Evolutionary conservation across 495 filamentous ascomycete genomes (phyloP), one percentile per base, ranked within the genome.

Genomic region (Aspergillus haitiensis): DNA sequence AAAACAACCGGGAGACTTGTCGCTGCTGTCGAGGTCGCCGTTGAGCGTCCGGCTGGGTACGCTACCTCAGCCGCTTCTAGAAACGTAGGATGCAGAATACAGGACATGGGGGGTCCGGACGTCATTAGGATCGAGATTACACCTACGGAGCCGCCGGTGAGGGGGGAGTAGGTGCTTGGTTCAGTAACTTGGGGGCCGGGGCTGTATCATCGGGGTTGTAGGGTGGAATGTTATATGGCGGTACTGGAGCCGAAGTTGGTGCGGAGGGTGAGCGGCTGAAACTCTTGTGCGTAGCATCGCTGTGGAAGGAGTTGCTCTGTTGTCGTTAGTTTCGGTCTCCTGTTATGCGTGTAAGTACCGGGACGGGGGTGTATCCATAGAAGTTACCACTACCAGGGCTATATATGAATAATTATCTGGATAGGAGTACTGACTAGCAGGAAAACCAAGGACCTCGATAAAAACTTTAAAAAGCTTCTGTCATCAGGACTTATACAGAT

Each of bases 261-360:
- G 13, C 85, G 75, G 5, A 89, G 75, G 2, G 80, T 81, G 64
- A 68, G 5, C 76, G 77, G 11, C 73, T 62, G 58, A 48, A 64
- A 15, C 88, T 87, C 72, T 90, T 90, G 45, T 84, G 77, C 72
- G 87, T 81, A 8, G 81, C 86, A 56, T 86, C 84, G 39, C 75
- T 77, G 70, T 84, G 86, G 58, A 86, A 77, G 0, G 82, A 76
- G 50, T 67, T 73, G 36, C 79, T 81, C 68, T 81, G 71, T 18
- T 40, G 10, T 9, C 10, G 46, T 6, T 31, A 9, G 21, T 27
- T 27, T 27, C 1, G 1, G 21, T 27, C 21, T 27, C 3, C 21
- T 1, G 21, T n/a, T n/a, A 27, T 27, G 21, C 3, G 21, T 27
- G 21, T 27, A 27, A 27, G 1, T 27, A 3, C 21, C 1, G 21